Conservation (phyloP, 2,329 filamentous ascomycete genomes). For the Sclerotinia minor region DNA sequence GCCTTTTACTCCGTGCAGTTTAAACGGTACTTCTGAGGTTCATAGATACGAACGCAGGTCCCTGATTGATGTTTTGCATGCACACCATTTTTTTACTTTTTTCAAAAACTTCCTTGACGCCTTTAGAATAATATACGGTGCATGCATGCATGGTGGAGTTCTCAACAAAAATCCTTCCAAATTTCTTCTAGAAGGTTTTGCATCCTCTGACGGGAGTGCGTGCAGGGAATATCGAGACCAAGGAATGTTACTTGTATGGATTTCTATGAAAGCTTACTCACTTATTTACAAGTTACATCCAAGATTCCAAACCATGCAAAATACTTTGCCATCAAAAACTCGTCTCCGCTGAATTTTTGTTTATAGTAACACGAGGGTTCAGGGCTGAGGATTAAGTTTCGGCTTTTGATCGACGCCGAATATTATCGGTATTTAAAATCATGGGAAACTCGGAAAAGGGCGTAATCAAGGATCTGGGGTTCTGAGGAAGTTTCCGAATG, state of each 20-base stretch:
- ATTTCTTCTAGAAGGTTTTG: slow-evolving; percentile 23
- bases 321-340: neutral
- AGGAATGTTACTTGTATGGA: neutral
- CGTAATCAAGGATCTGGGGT: neutral
- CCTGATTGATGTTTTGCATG: slow-evolving; percentile 11
- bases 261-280: slow-evolving; percentile 5
- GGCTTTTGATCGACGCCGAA: neutral
- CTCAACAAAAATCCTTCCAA: slow-evolving; percentile 22
- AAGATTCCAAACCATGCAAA: neutral
- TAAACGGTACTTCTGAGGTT: neutral
- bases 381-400: slow-evolving; percentile 5
- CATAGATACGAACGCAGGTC: slow-evolving; percentile 12
- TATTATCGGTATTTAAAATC: neutral
- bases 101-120: neutral
- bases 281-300: too few species aligned
- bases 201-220: neutral
- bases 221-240: neutral
- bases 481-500: neutral
- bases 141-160: neutral
- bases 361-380: neutral
- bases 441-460: neutral
- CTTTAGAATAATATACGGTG: neutral
- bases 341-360: neutral
- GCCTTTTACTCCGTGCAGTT: neutral
- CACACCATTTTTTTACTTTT: neutral